These are phyloP conservation scores for Entonaema liquescens DNA, from an alignment of 495 filamentous ascomycete species.

Conservation along the genomic window DNA sequence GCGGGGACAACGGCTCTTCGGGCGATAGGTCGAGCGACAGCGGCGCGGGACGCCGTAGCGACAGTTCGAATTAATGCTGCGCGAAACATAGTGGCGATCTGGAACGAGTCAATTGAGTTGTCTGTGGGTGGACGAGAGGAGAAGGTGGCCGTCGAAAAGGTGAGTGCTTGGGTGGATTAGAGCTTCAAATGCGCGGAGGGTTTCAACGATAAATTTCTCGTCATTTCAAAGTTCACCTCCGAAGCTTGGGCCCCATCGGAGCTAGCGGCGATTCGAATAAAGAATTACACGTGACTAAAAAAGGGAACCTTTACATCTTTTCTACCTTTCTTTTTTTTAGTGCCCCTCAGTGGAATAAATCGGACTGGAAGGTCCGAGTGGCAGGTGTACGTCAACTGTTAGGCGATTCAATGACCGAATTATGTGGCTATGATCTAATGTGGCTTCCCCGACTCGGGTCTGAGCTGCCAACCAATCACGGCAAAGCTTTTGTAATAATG, in stretches of 20 bases:
- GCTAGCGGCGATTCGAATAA: slow-evolving; percentile 35
- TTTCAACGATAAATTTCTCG: slow-evolving; percentile 42
- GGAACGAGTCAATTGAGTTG: slow-evolving; percentile 38
- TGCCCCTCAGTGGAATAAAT: background rate
- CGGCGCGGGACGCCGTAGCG: slow-evolving; percentile 59
- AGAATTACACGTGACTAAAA: slow-evolving; percentile 1
- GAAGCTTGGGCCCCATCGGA: slow-evolving; percentile 36
- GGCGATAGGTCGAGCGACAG: slow-evolving; percentile 62
- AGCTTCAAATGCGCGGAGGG: slow-evolving; percentile 23
- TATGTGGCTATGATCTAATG: slow-evolving; percentile 31
- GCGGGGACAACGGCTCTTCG: slow-evolving; percentile 60
- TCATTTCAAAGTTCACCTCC: slow-evolving; percentile 34
- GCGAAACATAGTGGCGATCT: slow-evolving; percentile 77
- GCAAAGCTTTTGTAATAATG: slow-evolving; percentile 43
- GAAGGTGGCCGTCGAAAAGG: slow-evolving; percentile 6
- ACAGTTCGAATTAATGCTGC: slow-evolving; percentile 76
- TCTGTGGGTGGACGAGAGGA: background rate
- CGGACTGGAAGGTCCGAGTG: background rate
- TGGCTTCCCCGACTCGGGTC: slow-evolving; percentile 24
- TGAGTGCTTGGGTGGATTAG: slow-evolving; percentile 3
- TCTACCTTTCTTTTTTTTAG: background rate
- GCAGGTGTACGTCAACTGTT: background rate
- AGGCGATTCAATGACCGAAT: slow-evolving; percentile 16
- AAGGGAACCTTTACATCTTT: background rate
- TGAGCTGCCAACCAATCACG: slow-evolving; percentile 37